Conservation (phyloP, 2,329 filamentous ascomycete genomes). For the Diaporthe vexans region DNA sequence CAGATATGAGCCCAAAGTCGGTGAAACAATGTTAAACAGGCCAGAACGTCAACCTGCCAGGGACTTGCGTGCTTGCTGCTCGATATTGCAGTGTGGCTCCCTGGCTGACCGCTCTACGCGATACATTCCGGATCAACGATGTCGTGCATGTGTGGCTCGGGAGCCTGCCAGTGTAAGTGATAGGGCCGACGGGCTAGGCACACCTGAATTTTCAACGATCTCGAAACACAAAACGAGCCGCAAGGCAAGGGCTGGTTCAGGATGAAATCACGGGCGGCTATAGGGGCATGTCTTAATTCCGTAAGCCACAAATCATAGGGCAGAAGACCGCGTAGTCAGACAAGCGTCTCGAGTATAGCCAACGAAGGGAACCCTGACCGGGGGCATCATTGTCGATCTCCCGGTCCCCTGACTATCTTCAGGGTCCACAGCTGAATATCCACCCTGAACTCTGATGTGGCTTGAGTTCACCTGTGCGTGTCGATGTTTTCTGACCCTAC, state of each 20-base stretch:
- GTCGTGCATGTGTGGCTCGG: neutral
- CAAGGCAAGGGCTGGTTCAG: neutral
- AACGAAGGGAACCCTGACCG: slow-evolving; percentile 1
- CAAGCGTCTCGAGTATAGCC: slow-evolving; percentile 1
- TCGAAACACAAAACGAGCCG: neutral
- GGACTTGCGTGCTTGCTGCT: slow-evolving; percentile 31
- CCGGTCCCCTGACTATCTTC: slow-evolving; percentile 33
- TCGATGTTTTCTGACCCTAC: neutral
- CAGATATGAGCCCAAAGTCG: neutral
- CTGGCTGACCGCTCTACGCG: neutral
- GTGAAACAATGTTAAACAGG: neutral
- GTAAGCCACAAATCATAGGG: neutral
- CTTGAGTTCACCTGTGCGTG: neutral
- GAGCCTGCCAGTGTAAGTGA: neutral
- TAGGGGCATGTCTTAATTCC: neutral
- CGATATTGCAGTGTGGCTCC: slow-evolving; percentile 11
- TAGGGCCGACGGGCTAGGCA: too few relatives aligned
- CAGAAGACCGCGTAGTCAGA: neutral
- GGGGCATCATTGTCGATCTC: slow-evolving; percentile 26
- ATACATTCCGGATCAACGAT: neutral
- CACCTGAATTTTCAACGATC: neutral
- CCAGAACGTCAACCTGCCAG: slow-evolving; percentile 9
- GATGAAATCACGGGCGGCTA: neutral
- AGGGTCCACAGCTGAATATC: slow-evolving; percentile 2
- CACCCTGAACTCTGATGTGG: slow-evolving; percentile 6